These are phyloP conservation scores for Ophiostoma piceae DNA, from an alignment of 2,329 filamentous ascomycete genomes.

Conservation along the genomic window DNA sequence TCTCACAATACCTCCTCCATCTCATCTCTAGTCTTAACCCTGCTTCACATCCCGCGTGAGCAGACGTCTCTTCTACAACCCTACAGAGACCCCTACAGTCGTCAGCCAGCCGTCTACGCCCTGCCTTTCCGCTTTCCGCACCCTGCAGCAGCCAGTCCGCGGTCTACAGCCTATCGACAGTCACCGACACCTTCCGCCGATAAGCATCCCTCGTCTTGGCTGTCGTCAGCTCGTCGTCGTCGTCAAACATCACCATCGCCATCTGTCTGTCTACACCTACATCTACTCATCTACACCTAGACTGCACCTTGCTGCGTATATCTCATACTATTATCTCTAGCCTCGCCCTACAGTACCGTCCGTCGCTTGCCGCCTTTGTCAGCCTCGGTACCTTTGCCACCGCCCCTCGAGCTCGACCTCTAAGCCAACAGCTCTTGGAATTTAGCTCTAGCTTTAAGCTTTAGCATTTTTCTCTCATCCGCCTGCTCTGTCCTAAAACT, in stretches of 20 bases:
- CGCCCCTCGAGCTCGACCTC: too few relatives aligned
- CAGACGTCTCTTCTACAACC: not conserved
- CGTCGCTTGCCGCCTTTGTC: not conserved
- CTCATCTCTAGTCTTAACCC: not conserved
- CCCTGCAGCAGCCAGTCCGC: not conserved
- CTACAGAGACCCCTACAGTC: not conserved
- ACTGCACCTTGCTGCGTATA: not conserved
- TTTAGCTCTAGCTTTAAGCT: too few relatives aligned
- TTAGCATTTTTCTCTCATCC: not conserved
- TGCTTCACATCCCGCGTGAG: not conserved
- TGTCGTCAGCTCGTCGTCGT: not conserved
- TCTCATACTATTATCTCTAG: not conserved
- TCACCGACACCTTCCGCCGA: not conserved
- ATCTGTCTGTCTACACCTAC: not conserved
- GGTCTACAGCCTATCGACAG: not conserved
- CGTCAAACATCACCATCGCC: not conserved
- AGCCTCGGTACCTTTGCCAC: not conserved
- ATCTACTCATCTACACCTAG: not conserved
- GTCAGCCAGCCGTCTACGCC: too few relatives aligned
- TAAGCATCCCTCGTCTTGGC: not conserved
- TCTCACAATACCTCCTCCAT: not conserved
- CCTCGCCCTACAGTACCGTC: not conserved
- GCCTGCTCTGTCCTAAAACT: not conserved
- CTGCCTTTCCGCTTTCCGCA: too few relatives aligned
- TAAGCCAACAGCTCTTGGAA: not conserved